These are phyloP conservation scores for Podospora pseudoanserina DNA, from an alignment of 495 filamentous ascomycete species.

Conservation along the genomic window DNA sequence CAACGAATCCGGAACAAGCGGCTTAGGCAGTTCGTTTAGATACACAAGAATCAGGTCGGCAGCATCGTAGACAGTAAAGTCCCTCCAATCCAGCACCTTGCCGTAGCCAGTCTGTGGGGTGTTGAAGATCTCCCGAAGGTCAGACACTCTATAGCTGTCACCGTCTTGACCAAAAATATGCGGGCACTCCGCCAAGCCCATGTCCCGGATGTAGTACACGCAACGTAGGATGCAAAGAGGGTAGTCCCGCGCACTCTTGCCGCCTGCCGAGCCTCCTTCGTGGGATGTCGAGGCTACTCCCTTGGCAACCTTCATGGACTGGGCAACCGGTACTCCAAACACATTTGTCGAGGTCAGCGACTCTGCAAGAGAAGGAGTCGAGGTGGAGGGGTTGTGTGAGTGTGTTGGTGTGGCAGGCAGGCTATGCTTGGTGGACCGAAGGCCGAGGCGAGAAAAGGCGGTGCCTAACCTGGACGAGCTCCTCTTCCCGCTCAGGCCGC, in stretches of 20 bases:
- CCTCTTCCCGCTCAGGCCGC: slow-evolving; percentile 3
- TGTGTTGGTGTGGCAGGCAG: neutral
- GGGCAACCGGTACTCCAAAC: slow-evolving; percentile 38
- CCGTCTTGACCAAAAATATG: slow-evolving; percentile 40
- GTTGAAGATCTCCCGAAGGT: slow-evolving; percentile 37
- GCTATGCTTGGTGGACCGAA: slow-evolving; percentile 7
- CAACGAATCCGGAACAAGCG: slow-evolving; percentile 36
- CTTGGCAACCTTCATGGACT: slow-evolving; percentile 40
- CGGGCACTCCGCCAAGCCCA: slow-evolving; percentile 29
- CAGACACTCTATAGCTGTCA: slow-evolving; percentile 30
- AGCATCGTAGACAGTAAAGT: slow-evolving; percentile 40
- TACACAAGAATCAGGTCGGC: slow-evolving; percentile 40
- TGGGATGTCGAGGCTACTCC: slow-evolving; percentile 39
- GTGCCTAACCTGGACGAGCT: slow-evolving; percentile 32
- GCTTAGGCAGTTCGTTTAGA: slow-evolving; percentile 38
- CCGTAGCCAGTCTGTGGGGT: slow-evolving; percentile 36
- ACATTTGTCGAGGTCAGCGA: slow-evolving; percentile 24
- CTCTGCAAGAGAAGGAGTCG: slow-evolving; percentile 18
- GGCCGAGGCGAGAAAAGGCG: slow-evolving; percentile 28
- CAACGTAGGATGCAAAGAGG: slow-evolving; percentile 45
- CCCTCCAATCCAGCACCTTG: slow-evolving; percentile 36
- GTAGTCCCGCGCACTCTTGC: slow-evolving; percentile 35
- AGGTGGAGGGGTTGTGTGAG: slow-evolving; percentile 7
- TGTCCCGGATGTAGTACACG: slow-evolving; percentile 40
- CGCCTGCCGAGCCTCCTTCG: slow-evolving; percentile 25